Evolutionary conservation across 2,329 filamentous ascomycete genomes (phyloP), one percentile per base, ranked within the genome.

Genomic region (Cryoendolithus antarcticus): DNA sequence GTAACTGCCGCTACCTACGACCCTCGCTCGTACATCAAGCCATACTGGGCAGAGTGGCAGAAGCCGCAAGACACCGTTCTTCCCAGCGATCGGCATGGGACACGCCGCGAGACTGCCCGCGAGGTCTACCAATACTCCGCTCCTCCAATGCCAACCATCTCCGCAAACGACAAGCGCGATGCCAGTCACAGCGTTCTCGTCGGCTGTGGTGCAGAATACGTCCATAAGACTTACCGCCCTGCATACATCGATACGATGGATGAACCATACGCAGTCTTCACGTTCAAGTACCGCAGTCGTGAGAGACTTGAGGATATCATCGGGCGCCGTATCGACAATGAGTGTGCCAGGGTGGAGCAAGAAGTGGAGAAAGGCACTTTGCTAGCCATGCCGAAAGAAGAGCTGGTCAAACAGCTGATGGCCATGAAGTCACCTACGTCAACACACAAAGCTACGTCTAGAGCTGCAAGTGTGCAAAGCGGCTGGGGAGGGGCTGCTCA

Each of bases 211-310:
- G 55, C 51, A 1, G 41, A 49, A 10, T 68, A 68, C 40, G 45
- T 50, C 2, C 65, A 69, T 43, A 48, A 49, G 0, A 45, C 58
- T 1, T 51, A 51, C 1, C 45, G 57, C 4, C 65, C 65, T 2
- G 50, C 56, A 30, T 69, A 69, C 42, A 32, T 68, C 4, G 66
- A 69, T 45, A 39, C 43, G 0, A 54, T 62, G 49, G 45, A 54
- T 10, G 39, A 46, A 34, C 61, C 63, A 13, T 69, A 66, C 42
- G 66, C 65, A 0, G 60, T 69, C 8, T 69, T 70, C 48, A 57
- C 58, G n/a, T 70, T 69, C 58, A 64, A 64, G 38, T 69, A 68
- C 42, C 58, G 65, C 2, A 60, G 54, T 38, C 50, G 43, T 36
- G 47, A 45, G 30, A 48, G 52, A 10, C 46, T 69, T 28, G 52